Conservation (phyloP, 163 green algal genomes). For the Chlorella variabilis region DNA sequence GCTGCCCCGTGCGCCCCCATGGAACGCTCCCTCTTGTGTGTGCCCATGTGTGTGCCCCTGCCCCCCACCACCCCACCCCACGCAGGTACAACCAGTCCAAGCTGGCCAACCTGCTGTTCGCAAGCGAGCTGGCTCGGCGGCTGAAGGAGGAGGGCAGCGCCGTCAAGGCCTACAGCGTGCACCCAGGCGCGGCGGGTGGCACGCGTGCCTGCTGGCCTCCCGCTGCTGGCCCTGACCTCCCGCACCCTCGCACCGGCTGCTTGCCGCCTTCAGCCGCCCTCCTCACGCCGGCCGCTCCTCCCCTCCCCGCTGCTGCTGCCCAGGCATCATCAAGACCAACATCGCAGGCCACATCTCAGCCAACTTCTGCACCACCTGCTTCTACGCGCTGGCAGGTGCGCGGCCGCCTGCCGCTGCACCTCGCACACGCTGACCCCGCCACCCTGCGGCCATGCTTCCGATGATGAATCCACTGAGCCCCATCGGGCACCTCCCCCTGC, state of each 20-base stretch:
- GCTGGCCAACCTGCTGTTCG: constrained; percentile 75
- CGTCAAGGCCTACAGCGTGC: constrained; percentile 17
- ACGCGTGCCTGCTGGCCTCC: not conserved
- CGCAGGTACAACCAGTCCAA: constrained; percentile 58
- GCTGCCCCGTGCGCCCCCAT: no score
- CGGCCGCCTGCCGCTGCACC: no score
- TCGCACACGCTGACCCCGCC: not conserved
- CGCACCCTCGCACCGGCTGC: not conserved
- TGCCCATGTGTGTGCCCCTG: no score
- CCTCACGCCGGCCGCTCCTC: not conserved
- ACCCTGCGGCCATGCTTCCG: no score
- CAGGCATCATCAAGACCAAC: constrained; percentile 34
- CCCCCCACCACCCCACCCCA: not conserved
- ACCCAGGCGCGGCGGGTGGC: constrained; percentile 25
- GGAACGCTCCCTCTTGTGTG: no score
- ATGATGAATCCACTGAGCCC: no score
- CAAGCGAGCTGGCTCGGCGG: constrained; percentile 60
- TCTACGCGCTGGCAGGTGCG: constrained; percentile 1
- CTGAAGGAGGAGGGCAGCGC: constrained; percentile 31
- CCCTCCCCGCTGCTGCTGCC: not conserved
- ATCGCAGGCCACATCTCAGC: constrained; percentile 23
- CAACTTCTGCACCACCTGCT: not conserved
- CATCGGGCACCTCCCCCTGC: no score
- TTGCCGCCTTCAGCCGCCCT: no score
- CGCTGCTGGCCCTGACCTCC: not conserved